Percentiles rank a stretch among this genome's conserved stretches.
These are phyloP conservation scores for Lactarius tabidus DNA, from an alignment of 768 basidiomycete genomes.

Conservation along the genomic window DNA sequence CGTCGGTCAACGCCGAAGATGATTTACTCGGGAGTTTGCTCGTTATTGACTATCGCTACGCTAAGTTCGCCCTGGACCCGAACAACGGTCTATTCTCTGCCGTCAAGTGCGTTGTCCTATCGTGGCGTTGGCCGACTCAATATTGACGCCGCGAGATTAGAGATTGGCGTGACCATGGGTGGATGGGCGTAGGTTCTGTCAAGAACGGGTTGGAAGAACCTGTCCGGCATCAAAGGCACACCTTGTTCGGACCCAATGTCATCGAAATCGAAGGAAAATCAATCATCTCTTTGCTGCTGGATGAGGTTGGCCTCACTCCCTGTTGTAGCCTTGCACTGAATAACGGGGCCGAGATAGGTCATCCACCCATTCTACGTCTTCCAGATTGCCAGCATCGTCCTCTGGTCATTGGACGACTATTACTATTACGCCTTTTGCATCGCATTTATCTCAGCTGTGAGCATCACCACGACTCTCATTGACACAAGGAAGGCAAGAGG, in stretches of 20 bases:
- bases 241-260: constrained; percentile 78
- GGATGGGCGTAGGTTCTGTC: constrained; percentile 59
- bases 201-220: constrained; percentile 57
- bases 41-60: constrained; percentile 88
- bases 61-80: constrained; percentile 83
- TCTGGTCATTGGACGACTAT: constrained; percentile 96
- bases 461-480: constrained; percentile 78
- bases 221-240: constrained; percentile 58
- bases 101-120: constrained; percentile 53
- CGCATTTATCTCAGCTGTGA: constrained; percentile 81
- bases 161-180: constrained; percentile 84
- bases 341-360: constrained; percentile 45
- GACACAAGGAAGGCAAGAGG: constrained; percentile 83
- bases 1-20: constrained; percentile 32
- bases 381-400: constrained; percentile 88
- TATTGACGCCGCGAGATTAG: constrained; percentile 38
- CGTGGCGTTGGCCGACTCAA: not conserved
- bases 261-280: constrained; percentile 92
- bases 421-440: constrained; percentile 98
- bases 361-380: constrained; percentile 99
- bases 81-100: constrained; percentile 76
- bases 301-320: constrained; percentile 61
- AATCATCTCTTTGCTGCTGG: constrained; percentile 68
- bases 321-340: not conserved
- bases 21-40: constrained; percentile 50